Conservation (phyloP, 768 basidiomycete species). For the Mycena sanguinolenta region DNA sequence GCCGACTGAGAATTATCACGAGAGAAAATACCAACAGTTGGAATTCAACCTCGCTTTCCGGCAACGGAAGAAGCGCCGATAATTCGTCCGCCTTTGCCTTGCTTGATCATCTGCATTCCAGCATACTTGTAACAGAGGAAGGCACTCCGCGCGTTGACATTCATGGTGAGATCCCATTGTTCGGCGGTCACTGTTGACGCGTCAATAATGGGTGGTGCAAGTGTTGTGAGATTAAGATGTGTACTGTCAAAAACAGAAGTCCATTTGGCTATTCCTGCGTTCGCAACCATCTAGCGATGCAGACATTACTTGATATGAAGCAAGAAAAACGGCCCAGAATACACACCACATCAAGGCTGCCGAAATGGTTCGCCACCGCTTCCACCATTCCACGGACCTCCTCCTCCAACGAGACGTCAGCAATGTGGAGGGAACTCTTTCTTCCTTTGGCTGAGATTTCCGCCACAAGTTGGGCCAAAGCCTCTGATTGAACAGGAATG, state of each 20-base stretch:
- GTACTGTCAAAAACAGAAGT: slow-evolving; percentile 26
- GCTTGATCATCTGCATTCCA: slow-evolving; percentile 53
- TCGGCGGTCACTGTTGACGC: slow-evolving; percentile 31
- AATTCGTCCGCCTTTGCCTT: slow-evolving; percentile 54
- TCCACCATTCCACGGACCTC: slow-evolving; percentile 53
- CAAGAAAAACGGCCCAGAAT: not conserved
- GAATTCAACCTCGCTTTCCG: slow-evolving; percentile 31
- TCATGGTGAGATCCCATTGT: slow-evolving; percentile 43
- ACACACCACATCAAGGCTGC: slow-evolving; percentile 44
- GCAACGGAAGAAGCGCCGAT: slow-evolving; percentile 46
- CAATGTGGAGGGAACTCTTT: slow-evolving; percentile 31
- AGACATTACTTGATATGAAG: not conserved
- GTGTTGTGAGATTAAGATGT: not conserved
- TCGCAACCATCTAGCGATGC: slow-evolving; percentile 44
- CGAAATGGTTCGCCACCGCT: slow-evolving; percentile 41
- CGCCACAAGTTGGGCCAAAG: slow-evolving; percentile 41
- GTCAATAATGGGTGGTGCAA: not conserved
- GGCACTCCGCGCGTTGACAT: slow-evolving; percentile 48
- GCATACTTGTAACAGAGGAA: slow-evolving; percentile 58
- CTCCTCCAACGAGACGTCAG: slow-evolving; percentile 51
- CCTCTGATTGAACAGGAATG: slow-evolving; percentile 41
- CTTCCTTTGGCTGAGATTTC: slow-evolving; percentile 44
- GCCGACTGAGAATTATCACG: too few relatives aligned
- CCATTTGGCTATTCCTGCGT: slow-evolving; percentile 40
- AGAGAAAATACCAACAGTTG: not conserved